Percentiles rank a stretch among this genome's conserved stretches.
Evolutionary conservation across 805 yeast species (phyloP).

Genomic region (Yarrowia phangngaensis): DNA sequence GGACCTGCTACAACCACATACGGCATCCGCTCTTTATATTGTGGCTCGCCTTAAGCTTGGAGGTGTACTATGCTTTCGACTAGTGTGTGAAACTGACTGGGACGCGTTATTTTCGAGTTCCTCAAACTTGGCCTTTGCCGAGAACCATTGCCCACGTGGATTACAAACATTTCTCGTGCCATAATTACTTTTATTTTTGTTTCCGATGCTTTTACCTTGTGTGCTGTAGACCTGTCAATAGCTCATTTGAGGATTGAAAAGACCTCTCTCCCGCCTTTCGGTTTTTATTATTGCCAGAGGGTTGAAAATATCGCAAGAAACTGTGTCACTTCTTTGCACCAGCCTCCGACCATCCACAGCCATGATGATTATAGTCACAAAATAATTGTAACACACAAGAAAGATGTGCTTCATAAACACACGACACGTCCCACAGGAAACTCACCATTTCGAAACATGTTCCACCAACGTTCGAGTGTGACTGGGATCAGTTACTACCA

Average conservation of each 20-base stretch:
- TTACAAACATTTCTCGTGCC: not conserved
- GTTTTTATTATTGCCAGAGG: conserved; percentile 59
- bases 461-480: conserved; percentile 54
- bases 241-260: conserved; percentile 10
- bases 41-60: conserved; percentile 49
- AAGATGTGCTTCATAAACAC: conserved; percentile 75
- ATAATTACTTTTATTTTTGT: conserved; percentile 6
- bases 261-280: not conserved
- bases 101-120: conserved; percentile 4
- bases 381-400: conserved; percentile 74
- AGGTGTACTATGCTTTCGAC: not conserved
- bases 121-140: not conserved
- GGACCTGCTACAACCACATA: conserved; percentile 69
- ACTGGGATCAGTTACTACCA: conserved; percentile 61
- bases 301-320: conserved; percentile 47
- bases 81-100: not conserved
- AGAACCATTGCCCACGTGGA: conserved; percentile 4
- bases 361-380: conserved; percentile 76
- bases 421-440: conserved; percentile 42
- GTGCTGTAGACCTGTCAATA: not conserved
- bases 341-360: conserved; percentile 72
- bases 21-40: conserved; percentile 82
- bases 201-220: conserved; percentile 2
- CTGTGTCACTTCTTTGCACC: not conserved
- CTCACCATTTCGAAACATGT: conserved; percentile 48